Percentiles rank a stretch among this genome's conserved stretches.
Conservation (phyloP, 2,329 filamentous ascomycete genomes). For the Venturia effusa region DNA sequence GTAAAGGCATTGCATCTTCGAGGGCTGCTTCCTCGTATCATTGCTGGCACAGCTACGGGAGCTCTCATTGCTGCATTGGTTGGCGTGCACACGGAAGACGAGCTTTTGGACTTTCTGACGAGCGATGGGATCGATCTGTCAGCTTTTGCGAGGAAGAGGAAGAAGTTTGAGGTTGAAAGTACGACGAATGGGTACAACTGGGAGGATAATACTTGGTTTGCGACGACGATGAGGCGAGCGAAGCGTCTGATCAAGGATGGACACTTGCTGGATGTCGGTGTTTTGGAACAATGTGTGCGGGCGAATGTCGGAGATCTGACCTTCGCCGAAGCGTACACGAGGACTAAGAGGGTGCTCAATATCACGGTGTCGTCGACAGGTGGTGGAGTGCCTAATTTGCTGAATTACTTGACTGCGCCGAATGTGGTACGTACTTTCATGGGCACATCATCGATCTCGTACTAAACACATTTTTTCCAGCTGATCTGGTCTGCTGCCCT, state of each 20-base stretch:
- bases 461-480: slow-evolving; percentile 27
- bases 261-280: slow-evolving; percentile 71
- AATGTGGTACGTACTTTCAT: slow-evolving; percentile 61
- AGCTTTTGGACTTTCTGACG: slow-evolving; percentile 64
- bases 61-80: slow-evolving; percentile 83
- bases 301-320: slow-evolving; percentile 82
- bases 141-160: slow-evolving; percentile 51
- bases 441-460: background rate
- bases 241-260: slow-evolving; percentile 63
- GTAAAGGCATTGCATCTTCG: slow-evolving; percentile 76
- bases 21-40: slow-evolving; percentile 75
- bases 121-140: slow-evolving; percentile 74
- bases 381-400: slow-evolving; percentile 67
- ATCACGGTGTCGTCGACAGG: slow-evolving; percentile 77
- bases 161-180: slow-evolving; percentile 15
- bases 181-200: slow-evolving; percentile 13
- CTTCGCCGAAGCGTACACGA: slow-evolving; percentile 83
- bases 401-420: slow-evolving; percentile 88
- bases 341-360: slow-evolving; percentile 78
- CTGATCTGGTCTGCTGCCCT: slow-evolving; percentile 73
- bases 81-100: slow-evolving; percentile 76
- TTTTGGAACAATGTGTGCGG: slow-evolving; percentile 73
- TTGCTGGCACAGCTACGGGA: slow-evolving; percentile 83
- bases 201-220: slow-evolving; percentile 25
- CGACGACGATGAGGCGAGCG: slow-evolving; percentile 55